These are phyloP conservation scores for Claviceps sp. DNA, from an alignment of 2,329 filamentous ascomycete genomes.

Conservation along the genomic window DNA sequence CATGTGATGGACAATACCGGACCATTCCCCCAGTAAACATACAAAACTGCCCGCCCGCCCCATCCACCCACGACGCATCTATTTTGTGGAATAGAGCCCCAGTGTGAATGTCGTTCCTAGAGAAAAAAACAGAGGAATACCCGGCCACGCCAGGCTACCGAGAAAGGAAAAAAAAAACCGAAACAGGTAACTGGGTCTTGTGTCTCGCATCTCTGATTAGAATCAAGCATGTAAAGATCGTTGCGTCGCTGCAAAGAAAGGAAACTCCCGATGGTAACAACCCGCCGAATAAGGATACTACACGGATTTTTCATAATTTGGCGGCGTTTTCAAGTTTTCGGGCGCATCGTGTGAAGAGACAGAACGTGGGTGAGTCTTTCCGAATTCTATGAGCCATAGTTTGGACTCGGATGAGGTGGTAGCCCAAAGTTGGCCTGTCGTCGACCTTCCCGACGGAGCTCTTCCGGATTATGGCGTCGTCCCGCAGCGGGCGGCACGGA, in stretches of 20 bases:
- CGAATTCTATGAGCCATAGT: slow-evolving; percentile 19
- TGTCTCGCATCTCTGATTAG: background rate
- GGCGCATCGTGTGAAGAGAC: background rate
- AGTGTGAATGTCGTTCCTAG: no score
- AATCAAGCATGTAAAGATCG: background rate
- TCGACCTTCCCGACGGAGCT: slow-evolving; percentile 36
- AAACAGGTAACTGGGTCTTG: no score
- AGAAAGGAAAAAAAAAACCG: no score
- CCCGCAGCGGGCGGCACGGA: slow-evolving; percentile 48
- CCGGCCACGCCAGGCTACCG: background rate
- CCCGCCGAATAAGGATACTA: background rate
- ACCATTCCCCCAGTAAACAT: background rate
- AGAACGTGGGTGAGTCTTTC: background rate
- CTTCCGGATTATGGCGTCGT: slow-evolving; percentile 42
- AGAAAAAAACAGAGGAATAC: background rate
- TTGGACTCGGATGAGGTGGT: slow-evolving; percentile 28
- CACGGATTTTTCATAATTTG: background rate
- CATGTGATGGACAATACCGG: background rate
- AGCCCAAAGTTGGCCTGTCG: slow-evolving; percentile 41
- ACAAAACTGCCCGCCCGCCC: background rate
- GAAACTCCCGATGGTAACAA: background rate
- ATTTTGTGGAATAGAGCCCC: no score
- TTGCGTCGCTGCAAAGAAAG: background rate
- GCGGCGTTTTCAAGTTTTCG: background rate
- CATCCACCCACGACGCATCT: background rate